Base-by-base conservation (phyloP, 139 green algal species). In the Spirogloea muscicola region DNA sequence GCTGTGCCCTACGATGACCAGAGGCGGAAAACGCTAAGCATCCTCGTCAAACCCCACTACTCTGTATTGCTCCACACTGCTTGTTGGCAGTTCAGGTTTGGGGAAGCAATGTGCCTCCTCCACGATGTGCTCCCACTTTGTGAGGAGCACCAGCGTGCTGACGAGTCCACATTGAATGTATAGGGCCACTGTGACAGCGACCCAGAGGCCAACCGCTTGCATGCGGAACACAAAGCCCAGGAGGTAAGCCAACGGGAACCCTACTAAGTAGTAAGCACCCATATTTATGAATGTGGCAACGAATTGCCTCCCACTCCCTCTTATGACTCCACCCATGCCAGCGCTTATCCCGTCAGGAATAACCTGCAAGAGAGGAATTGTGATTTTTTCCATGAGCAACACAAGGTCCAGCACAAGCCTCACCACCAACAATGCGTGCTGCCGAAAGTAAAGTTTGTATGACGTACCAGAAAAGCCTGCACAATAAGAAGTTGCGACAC, bases 181-280 rank as follows among this genome's bases (percentile, higher is more conserved):
- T n/a, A n/a, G n/a, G n/a, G n/a, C n/a, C n/a, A n/a, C n/a, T n/a
- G n/a, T n/a, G n/a, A n/a, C n/a, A n/a, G n/a, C n/a, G n/a, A n/a
- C n/a, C 52, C 52, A 62, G 52, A 62, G 52, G 5, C 52, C 52
- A 7, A 62, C 38, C 6, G 52, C 5, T 5, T 33, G 6, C 38
- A 38, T 43, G 31, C 52, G 31, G 40, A 7, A 5, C 40, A 43
- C 40, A 33, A 68, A 68, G 48, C 33, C 59, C 4, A 68, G 18
- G 27, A 68, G 27, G 42, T 27, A 34, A 27, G 59, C 59, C n/a
- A 41, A n/a, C 59, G 59, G 59, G 10, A 68, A 36, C 16, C 59
- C 59, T 31, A 68, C 46, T 6, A 57, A 10, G 48, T 68, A 68
- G 27, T 68, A 68, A 4, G 59, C 59, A 7, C 33, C 59, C 5